phyloP scores from a whole-genome alignment of 148 eudicot genomes.

The Nepenthes mirabilis region DNA sequence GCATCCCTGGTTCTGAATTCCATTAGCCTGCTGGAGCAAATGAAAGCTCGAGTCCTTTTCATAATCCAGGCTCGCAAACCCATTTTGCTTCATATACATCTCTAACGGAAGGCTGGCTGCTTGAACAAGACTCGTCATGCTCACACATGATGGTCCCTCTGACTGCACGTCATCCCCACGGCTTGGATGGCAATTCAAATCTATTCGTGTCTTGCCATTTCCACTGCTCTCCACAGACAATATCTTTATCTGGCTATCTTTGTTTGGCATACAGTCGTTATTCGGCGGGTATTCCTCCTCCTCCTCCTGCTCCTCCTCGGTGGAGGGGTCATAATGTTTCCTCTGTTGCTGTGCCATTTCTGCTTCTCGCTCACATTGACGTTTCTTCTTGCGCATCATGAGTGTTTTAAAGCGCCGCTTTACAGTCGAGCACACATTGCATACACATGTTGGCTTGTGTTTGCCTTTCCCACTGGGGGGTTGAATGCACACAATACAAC shows the following conservation, averaged over 20 bases:
- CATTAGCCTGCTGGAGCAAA: too few relatives aligned
- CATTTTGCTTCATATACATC: conserved; percentile 16
- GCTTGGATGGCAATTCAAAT: conserved; percentile 62
- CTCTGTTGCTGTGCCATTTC: conserved; percentile 30
- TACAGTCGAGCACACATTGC: conserved; percentile 74
- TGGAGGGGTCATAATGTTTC: conserved; percentile 9
- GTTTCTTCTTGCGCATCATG: conserved; percentile 68
- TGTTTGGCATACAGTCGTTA: conserved; percentile 14
- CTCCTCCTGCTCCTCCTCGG: background rate
- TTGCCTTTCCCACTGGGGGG: conserved; percentile 92
- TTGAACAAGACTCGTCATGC: conserved; percentile 24
- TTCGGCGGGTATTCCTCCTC: conserved; percentile 11
- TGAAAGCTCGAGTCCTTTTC: background rate
- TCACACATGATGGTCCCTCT: conserved; percentile 17
- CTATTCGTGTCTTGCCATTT: conserved; percentile 36
- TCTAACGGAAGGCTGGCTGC: conserved; percentile 28
- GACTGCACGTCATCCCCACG: conserved; percentile 42
- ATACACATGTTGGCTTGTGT: conserved; percentile 66
- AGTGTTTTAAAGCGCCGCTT: conserved; percentile 74
- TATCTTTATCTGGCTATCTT: conserved; percentile 5
- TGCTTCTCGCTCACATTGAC: conserved; percentile 50
- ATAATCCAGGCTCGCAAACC: conserved; percentile 15
- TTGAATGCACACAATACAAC: conserved; percentile 90
- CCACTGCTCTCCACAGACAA: conserved; percentile 12
- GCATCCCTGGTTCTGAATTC: too few relatives aligned